Percentiles rank a stretch among this genome's conserved stretches.
These are phyloP conservation scores for Vachellia collinsii DNA, from an alignment of 306 rosid genomes.

Conservation along the genomic window DNA sequence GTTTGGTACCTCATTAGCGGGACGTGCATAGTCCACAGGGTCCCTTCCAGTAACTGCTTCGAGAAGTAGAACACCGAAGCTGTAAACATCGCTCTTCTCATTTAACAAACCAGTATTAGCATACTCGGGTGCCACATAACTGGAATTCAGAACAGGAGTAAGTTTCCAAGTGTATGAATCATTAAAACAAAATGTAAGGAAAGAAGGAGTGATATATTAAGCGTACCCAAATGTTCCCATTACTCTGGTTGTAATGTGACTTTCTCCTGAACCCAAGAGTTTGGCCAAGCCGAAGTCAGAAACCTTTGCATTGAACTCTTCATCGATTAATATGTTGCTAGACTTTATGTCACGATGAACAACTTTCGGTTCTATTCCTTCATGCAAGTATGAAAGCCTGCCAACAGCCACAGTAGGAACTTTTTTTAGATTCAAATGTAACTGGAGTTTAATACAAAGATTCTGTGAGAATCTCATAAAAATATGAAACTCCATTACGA, in stretches of 20 bases:
- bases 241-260: slow-evolving; percentile 93
- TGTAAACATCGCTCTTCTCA: slow-evolving; percentile 94
- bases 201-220: slow-evolving; percentile 1
- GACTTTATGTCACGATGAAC: slow-evolving; percentile 93
- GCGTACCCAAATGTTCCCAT: slow-evolving; percentile 98
- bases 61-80: slow-evolving; percentile 91
- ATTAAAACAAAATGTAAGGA: background rate
- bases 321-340: slow-evolving; percentile 90
- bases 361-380: slow-evolving; percentile 98
- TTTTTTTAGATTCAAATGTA: background rate
- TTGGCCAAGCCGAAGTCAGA: slow-evolving; percentile 98
- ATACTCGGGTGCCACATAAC: slow-evolving; percentile 97
- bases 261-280: slow-evolving; percentile 89
- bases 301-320: slow-evolving; percentile 86
- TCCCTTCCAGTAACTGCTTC: slow-evolving; percentile 95
- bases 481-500: background rate
- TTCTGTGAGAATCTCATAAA: background rate
- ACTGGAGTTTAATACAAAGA: background rate
- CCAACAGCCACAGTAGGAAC: slow-evolving; percentile 26
- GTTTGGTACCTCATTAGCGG: slow-evolving; percentile 70
- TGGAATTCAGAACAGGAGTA: slow-evolving; percentile 49
- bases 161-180: slow-evolving; percentile 4
- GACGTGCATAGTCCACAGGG: slow-evolving; percentile 88
- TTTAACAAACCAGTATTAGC: slow-evolving; percentile 92
- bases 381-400: slow-evolving; percentile 97